Evolutionary conservation across 2,329 filamentous ascomycete species (phyloP), one percentile per base, ranked within the genome.

Genomic region (Dactylellina sp.): DNA sequence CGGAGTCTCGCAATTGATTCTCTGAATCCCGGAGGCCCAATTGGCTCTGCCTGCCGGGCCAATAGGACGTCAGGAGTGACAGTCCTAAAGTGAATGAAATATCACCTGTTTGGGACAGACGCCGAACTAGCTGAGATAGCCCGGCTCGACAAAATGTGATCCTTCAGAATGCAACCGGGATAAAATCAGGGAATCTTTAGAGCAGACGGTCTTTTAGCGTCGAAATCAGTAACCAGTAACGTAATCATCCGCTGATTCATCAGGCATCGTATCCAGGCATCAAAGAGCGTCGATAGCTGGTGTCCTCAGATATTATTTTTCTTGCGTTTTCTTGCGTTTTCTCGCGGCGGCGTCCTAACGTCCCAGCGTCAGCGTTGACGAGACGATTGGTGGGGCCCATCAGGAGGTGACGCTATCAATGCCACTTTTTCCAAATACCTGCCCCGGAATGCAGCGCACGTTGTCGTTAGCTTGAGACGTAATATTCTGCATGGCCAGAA

Each of bases 291-390:
- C 28, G 16, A n/a, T 20, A 5, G 11, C 9, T 11, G 18, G 3
- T 20, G 42, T 7, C 6, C 18, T 16, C 16, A 47, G 42, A 2
- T 20, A 12, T 50, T 59, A 7, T 44, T 62, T 39, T 44, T 39
- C 32, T 22, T 49, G 50, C 61, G 61, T 40, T 65, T 44, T 65
- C 25, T 57, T 50, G 60, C 49, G 40, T 65, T 65, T 49, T 63
- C n/a, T 32, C 24, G 39, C 4, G 12, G 24, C 22, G 22, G 22
- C 39, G n/a, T n/a, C n/a, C n/a, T n/a, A n/a, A n/a, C 20, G 39
- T 25, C 18, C 22, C 9, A 32, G 9, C 28, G 28, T 32, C 28
- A 32, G 28, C 28, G 28, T 40, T 24, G 35, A 20, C 25, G 53
- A 22, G 47, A 28, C 42, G 28, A 47, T 22, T 28, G 44, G 57